Percentiles rank a stretch among this genome's conserved stretches.
Conservation (phyloP, 2,329 filamentous ascomycete genomes). For the Alternaria infectoria region DNA sequence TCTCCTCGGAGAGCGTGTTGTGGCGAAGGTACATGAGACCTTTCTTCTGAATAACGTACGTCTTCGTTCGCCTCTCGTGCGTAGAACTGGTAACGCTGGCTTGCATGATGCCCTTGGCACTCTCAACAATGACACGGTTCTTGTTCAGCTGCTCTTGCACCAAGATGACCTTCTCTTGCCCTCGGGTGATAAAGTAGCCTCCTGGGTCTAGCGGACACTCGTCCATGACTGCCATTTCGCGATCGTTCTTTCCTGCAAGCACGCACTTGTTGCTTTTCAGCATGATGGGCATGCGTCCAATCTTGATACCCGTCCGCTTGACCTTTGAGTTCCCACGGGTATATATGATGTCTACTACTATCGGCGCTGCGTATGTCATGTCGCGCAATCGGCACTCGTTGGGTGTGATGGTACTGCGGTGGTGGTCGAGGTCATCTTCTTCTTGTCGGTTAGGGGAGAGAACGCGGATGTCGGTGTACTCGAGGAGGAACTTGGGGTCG, state of each 20-base stretch:
- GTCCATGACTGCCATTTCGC: conserved; percentile 88
- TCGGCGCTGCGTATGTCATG: conserved; percentile 96
- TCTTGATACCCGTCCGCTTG: conserved; percentile 74
- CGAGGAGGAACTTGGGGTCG: conserved; percentile 89
- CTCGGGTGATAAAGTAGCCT: conserved; percentile 96
- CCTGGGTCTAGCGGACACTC: conserved; percentile 96
- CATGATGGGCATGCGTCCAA: conserved; percentile 96
- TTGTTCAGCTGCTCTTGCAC: conserved; percentile 99
- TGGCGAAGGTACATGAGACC: conserved; percentile 88
- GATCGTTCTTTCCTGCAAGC: conserved; percentile 80
- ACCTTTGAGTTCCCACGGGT: conserved; percentile 79
- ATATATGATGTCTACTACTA: conserved; percentile 91
- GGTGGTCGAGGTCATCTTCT: conserved; percentile 64
- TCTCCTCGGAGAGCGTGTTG: conserved; percentile 89
- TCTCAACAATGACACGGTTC: conserved; percentile 97
- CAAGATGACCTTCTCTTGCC: conserved; percentile 97
- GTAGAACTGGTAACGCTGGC: conserved; percentile 94
- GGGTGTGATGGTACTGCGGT: conserved; percentile 71
- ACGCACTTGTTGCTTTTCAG: conserved; percentile 93
- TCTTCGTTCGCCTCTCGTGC: conserved; percentile 97
- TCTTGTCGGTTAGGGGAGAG: conserved; percentile 81
- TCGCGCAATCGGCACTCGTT: conserved; percentile 97
- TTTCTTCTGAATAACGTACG: conserved; percentile 93
- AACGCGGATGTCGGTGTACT: conserved; percentile 88
- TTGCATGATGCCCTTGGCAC: conserved; percentile 91